These are phyloP conservation scores for Ambrosiella cleistominuta DNA, from an alignment of 2,329 filamentous ascomycete genomes.

Conservation along the genomic window DNA sequence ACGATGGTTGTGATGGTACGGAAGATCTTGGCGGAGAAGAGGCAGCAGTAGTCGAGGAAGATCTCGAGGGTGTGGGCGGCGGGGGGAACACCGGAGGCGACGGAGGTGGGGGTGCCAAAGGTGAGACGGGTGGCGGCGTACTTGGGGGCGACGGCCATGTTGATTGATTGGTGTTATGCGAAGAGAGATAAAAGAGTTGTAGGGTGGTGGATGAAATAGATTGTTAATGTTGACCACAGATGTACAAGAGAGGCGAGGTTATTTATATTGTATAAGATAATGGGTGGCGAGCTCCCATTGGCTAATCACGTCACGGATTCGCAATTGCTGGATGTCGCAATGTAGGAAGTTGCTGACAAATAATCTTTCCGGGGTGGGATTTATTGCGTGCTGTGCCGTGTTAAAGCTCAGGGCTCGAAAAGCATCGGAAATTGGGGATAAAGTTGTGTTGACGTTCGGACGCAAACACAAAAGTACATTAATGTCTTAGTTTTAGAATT, in stretches of 20 bases:
- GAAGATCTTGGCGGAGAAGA: conserved; percentile 53
- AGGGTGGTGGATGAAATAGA: background rate
- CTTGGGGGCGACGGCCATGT: conserved; percentile 61
- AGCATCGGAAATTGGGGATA: background rate
- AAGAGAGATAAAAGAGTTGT: background rate
- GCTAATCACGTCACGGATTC: background rate
- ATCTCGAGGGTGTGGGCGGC: conserved; percentile 43
- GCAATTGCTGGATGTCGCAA: background rate
- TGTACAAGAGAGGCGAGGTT: background rate
- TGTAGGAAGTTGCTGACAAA: conserved; percentile 10
- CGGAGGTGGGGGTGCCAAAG: conserved; percentile 24
- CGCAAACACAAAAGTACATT: background rate
- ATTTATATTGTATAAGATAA: background rate
- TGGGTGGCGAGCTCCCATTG: background rate
- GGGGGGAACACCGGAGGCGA: conserved; percentile 22
- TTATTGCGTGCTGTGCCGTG: background rate
- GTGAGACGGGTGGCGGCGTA: conserved; percentile 55
- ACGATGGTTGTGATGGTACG: conserved; percentile 53
- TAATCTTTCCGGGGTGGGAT: conserved; percentile 3
- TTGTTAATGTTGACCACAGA: background rate
- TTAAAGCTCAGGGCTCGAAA: background rate
- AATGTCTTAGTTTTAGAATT: background rate
- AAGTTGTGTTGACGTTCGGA: background rate
- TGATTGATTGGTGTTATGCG: background rate
- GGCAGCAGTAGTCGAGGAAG: conserved; percentile 83